Evolutionary conservation across 495 filamentous ascomycete species (phyloP).

Genomic region (Haplographium delicatum): DNA sequence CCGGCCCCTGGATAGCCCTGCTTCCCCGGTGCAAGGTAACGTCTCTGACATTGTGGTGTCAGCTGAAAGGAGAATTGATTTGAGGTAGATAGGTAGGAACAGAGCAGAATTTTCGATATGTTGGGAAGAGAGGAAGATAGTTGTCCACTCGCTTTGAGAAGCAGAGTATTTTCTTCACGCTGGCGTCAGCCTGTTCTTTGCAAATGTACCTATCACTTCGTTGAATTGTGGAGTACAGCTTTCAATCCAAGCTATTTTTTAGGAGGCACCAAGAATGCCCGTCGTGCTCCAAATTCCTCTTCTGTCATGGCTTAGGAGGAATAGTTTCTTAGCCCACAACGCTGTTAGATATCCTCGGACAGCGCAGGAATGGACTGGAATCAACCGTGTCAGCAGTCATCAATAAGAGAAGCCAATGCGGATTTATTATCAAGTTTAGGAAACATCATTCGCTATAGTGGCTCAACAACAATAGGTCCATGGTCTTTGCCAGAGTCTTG

Average conservation of each 20-base stretch:
- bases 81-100: no score
- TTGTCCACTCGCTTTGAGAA: no score
- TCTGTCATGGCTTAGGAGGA: not conserved
- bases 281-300: not conserved
- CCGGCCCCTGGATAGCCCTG: no score
- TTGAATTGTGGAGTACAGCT: no score
- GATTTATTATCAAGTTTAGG: slow-evolving; percentile 31
- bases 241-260: not conserved
- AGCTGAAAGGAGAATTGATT: no score
- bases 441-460: slow-evolving; percentile 33
- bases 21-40: no score
- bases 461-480: slow-evolving; percentile 30
- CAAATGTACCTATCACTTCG: no score
- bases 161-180: no score
- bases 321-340: not conserved
- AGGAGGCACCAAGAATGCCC: not conserved
- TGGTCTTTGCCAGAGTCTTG: slow-evolving; percentile 32
- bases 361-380: slow-evolving; percentile 29
- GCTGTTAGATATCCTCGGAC: slow-evolving; percentile 8
- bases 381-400: slow-evolving; percentile 36
- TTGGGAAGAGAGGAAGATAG: no score
- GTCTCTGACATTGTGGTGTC: no score
- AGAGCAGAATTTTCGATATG: no score
- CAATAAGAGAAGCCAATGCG: slow-evolving; percentile 33
- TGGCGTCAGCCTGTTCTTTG: no score